Percentiles rank a stretch among this genome's conserved stretches.
These are phyloP conservation scores for Marasmius tenuissimus DNA, from an alignment of 1,284 basidiomycete species.

Conservation along the genomic window DNA sequence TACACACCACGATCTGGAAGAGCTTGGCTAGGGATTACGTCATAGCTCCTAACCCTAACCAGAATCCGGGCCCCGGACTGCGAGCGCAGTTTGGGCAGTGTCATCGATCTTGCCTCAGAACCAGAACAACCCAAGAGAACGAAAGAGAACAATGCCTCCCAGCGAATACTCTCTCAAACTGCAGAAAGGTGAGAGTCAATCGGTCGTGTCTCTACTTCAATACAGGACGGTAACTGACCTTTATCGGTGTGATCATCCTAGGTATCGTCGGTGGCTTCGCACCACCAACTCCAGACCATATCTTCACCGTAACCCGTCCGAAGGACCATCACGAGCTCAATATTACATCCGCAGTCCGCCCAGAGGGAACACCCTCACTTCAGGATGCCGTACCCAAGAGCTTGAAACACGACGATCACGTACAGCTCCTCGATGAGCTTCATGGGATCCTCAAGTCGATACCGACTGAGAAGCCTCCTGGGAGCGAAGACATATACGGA, in stretches of 20 bases:
- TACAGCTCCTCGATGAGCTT: slow-evolving; percentile 54
- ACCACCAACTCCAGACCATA: slow-evolving; percentile 59
- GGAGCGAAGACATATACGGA: slow-evolving; percentile 70
- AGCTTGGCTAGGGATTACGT: background rate
- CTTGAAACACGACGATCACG: slow-evolving; percentile 37
- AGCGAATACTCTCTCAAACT: slow-evolving; percentile 37
- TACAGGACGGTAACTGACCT: background rate
- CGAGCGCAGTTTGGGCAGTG: background rate
- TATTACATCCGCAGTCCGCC: slow-evolving; percentile 48
- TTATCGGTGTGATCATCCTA: slow-evolving; percentile 22
- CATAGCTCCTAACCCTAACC: background rate
- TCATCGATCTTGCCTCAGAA: background rate
- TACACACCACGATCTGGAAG: too few relatives aligned
- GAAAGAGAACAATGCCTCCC: slow-evolving; percentile 27
- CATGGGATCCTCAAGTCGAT: slow-evolving; percentile 55
- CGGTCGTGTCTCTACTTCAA: background rate
- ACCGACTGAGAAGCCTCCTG: slow-evolving; percentile 58
- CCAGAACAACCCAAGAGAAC: background rate
- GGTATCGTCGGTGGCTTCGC: slow-evolving; percentile 76
- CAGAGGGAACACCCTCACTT: slow-evolving; percentile 45
- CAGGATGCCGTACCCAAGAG: slow-evolving; percentile 43
- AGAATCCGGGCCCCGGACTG: background rate
- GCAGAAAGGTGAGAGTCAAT: slow-evolving; percentile 31
- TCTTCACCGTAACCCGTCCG: slow-evolving; percentile 49
- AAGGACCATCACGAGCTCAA: slow-evolving; percentile 36